These are phyloP conservation scores for Malbranchea cinnamomea DNA, from an alignment of 2,329 filamentous ascomycete genomes.

Conservation along the genomic window DNA sequence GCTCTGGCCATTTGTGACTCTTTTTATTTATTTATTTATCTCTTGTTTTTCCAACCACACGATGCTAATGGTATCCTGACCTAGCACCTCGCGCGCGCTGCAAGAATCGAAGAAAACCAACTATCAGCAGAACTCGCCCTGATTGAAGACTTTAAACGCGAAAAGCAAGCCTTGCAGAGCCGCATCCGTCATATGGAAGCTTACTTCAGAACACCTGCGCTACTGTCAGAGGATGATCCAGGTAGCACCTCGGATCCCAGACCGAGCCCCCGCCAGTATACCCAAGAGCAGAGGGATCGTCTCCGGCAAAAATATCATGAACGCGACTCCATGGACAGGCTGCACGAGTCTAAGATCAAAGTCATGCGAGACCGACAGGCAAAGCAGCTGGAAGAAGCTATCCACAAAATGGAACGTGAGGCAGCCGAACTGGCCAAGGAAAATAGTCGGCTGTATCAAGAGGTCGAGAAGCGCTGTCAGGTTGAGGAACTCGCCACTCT, in stretches of 20 bases:
- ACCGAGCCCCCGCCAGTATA: constrained; percentile 19
- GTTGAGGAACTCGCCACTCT: constrained; percentile 18
- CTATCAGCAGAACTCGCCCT: constrained; percentile 31
- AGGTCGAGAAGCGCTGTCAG: constrained; percentile 22
- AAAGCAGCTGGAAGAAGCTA: constrained; percentile 23
- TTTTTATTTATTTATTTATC: neutral
- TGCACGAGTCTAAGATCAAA: constrained; percentile 31
- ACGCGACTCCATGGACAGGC: constrained; percentile 28
- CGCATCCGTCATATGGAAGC: constrained; percentile 35
- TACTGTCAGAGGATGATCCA: constrained; percentile 14
- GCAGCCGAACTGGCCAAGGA: constrained; percentile 20
- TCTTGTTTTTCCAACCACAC: neutral
- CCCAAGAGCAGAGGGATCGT: constrained; percentile 27
- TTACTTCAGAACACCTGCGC: constrained; percentile 28
- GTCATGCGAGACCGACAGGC: constrained; percentile 33
- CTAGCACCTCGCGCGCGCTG: constrained; percentile 23
- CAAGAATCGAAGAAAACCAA: constrained; percentile 29
- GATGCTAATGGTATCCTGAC: too few relatives aligned
- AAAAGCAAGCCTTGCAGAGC: constrained; percentile 27
- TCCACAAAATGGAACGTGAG: constrained; percentile 25
- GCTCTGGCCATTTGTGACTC: neutral
- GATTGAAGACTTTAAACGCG: constrained; percentile 28
- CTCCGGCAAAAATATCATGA: constrained; percentile 30
- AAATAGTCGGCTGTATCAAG: constrained; percentile 18
- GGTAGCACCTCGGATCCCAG: constrained; percentile 8